Conservation (phyloP, 1,284 basidiomycete species). For the Ganoderma boninense region DNA sequence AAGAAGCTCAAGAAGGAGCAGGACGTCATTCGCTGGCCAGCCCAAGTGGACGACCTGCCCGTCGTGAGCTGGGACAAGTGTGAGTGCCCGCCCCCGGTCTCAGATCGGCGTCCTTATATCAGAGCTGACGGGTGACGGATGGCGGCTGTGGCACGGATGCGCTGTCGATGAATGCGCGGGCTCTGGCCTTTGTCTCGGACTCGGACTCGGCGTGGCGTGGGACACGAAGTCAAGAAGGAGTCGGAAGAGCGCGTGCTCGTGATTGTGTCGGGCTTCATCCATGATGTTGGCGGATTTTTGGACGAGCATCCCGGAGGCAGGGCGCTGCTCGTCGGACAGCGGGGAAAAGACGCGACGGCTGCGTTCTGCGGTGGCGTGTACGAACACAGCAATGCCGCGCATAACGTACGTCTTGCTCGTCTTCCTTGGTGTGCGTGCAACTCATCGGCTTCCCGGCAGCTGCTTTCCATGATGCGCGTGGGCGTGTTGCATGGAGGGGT, state of each 20-base stretch:
- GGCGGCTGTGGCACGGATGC: not conserved
- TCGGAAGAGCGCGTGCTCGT: slow-evolving; percentile 72
- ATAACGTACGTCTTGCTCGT: slow-evolving; percentile 61
- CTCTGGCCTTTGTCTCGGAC: not conserved
- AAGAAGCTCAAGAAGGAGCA: slow-evolving; percentile 75
- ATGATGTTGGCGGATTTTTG: slow-evolving; percentile 81
- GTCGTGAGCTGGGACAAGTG: slow-evolving; percentile 85
- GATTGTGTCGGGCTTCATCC: slow-evolving; percentile 87
- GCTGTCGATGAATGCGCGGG: not conserved
- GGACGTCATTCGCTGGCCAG: slow-evolving; percentile 78
- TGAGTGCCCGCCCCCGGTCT: slow-evolving; percentile 46
- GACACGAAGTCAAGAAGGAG: slow-evolving; percentile 67
- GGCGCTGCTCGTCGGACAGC: slow-evolving; percentile 63
- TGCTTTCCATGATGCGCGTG: slow-evolving; percentile 86
- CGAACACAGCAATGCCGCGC: slow-evolving; percentile 86
- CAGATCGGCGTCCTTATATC: not conserved
- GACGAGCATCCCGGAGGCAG: slow-evolving; percentile 87
- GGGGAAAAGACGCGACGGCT: slow-evolving; percentile 85
- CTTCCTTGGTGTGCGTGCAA: not conserved
- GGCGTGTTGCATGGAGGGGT: slow-evolving; percentile 81
- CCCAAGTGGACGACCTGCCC: slow-evolving; percentile 65
- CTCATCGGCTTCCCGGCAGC: slow-evolving; percentile 44
- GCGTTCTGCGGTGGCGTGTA: slow-evolving; percentile 89
- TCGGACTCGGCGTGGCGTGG: slow-evolving; percentile 2
- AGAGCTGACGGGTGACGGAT: not conserved